These are phyloP conservation scores for Fusarium sp. DNA, from an alignment of 2,329 filamentous ascomycete species.

Conservation along the genomic window DNA sequence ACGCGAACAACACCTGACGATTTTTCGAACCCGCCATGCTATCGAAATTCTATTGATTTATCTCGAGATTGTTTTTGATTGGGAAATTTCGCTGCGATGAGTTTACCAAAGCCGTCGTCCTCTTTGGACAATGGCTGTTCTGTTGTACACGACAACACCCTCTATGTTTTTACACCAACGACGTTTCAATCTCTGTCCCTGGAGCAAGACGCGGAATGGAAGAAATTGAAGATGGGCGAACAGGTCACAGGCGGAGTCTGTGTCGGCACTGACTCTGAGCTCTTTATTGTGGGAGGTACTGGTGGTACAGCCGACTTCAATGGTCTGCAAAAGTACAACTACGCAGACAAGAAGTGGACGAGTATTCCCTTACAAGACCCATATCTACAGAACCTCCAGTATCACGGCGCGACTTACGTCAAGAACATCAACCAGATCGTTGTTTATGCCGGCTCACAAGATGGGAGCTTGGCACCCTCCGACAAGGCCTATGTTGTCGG, in stretches of 20 bases:
- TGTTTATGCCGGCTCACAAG: conserved; percentile 83
- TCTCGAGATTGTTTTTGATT: conserved; percentile 30
- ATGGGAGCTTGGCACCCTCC: conserved; percentile 70
- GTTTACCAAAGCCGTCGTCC: conserved; percentile 78
- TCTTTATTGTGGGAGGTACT: conserved; percentile 87
- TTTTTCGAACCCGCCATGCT: conserved; percentile 47
- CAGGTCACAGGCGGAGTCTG: conserved; percentile 83
- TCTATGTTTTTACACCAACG: conserved; percentile 85
- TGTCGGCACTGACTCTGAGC: conserved; percentile 77
- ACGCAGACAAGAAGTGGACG: conserved; percentile 68
- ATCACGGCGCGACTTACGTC: conserved; percentile 84
- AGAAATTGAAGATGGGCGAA: conserved; percentile 74
- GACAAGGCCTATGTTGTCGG: conserved; percentile 83
- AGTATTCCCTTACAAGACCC: conserved; percentile 56
- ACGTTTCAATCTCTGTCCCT: conserved; percentile 84
- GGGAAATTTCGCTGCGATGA: conserved; percentile 67
- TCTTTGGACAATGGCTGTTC: conserved; percentile 85
- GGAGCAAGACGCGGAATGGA: conserved; percentile 80
- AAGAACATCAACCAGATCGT: conserved; percentile 79
- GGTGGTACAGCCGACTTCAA: conserved; percentile 70
- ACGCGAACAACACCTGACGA: conserved; percentile 35
- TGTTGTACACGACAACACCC: conserved; percentile 82
- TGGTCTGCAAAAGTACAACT: conserved; percentile 80
- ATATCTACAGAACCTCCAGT: conserved; percentile 72
- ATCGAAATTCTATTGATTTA: conserved; percentile 39